These are phyloP conservation scores for Aleurites moluccanus DNA, from an alignment of 441 rosid species.

Conservation along the genomic window DNA sequence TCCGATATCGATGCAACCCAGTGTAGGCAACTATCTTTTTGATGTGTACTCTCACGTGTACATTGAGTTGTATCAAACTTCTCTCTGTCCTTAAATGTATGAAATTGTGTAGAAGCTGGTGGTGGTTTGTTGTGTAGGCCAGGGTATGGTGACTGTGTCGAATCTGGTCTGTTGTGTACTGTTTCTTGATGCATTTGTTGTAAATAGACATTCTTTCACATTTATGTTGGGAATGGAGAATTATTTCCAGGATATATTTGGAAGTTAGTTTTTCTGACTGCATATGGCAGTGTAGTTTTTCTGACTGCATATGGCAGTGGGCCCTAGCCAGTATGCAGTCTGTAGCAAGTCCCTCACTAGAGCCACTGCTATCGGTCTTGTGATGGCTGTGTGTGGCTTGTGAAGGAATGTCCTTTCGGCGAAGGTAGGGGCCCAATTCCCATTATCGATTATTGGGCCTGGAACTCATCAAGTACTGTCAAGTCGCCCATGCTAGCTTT, in stretches of 20 bases:
- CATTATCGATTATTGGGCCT: background rate
- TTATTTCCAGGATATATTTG: background rate
- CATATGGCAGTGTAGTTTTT: too few relatives aligned
- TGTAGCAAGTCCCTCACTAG: too few relatives aligned
- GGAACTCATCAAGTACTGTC: background rate
- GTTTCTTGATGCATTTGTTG: conserved; percentile 27
- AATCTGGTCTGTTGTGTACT: conserved; percentile 18
- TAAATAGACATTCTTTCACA: conserved; percentile 31
- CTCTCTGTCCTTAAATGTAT: background rate
- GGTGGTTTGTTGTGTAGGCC: conserved; percentile 21
- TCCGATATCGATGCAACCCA: conserved; percentile 33
- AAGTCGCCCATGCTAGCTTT: too few relatives aligned
- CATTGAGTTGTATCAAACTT: conserved; percentile 8
- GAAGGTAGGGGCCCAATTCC: background rate
- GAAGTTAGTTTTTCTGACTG: background rate
- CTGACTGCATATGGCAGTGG: background rate
- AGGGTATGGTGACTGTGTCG: background rate
- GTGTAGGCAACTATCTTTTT: conserved; percentile 43
- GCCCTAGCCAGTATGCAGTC: too few relatives aligned
- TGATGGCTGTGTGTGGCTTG: too few relatives aligned
- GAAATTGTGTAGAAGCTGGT: conserved; percentile 23
- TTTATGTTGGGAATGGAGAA: conserved; percentile 1
- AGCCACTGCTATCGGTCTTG: too few relatives aligned
- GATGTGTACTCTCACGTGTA: conserved; percentile 11
- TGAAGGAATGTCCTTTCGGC: too few relatives aligned